Conservation (phyloP, 371 early-diverging fungal genomes). For the Smittium culicis region DNA sequence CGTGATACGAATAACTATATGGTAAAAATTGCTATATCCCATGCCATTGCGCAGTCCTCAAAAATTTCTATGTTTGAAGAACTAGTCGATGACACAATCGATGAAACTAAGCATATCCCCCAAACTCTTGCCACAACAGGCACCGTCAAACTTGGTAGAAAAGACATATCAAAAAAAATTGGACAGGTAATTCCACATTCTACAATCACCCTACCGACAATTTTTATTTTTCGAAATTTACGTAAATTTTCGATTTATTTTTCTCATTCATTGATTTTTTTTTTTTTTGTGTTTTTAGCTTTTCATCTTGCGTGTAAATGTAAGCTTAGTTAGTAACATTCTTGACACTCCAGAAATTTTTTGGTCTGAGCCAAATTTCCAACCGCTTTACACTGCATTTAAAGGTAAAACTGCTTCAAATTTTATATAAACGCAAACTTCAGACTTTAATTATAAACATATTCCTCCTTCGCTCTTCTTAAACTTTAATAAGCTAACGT, state of each 20-base stretch:
- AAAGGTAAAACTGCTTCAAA: background rate
- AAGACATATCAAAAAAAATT: conserved; percentile 68
- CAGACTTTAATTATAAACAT: background rate
- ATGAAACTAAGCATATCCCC: conserved; percentile 72
- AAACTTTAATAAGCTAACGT: background rate
- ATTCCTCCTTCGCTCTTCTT: background rate
- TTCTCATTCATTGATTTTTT: background rate
- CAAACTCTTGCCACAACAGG: conserved; percentile 69
- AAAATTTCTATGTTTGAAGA: conserved; percentile 71
- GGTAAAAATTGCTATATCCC: conserved; percentile 74
- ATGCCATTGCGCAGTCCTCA: conserved; percentile 74
- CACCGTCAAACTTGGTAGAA: conserved; percentile 57
- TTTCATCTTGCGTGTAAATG: conserved; percentile 77
- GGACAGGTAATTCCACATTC: conserved; percentile 34
- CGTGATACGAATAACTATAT: conserved; percentile 59
- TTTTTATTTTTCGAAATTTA: no score
- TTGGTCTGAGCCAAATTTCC: conserved; percentile 69
- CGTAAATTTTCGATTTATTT: background rate
- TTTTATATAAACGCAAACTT: background rate
- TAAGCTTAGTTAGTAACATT: conserved; percentile 74
- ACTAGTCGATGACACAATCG: conserved; percentile 67
- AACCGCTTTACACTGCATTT: conserved; percentile 57
- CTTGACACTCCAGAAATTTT: conserved; percentile 80
- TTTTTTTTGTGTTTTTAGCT: conserved; percentile 20
- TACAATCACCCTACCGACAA: background rate